A percentile compares a stretch with the other conserved stretches of the same genome.
Conservation (phyloP, 306 rosid species). For the Cucumis melo region DNA sequence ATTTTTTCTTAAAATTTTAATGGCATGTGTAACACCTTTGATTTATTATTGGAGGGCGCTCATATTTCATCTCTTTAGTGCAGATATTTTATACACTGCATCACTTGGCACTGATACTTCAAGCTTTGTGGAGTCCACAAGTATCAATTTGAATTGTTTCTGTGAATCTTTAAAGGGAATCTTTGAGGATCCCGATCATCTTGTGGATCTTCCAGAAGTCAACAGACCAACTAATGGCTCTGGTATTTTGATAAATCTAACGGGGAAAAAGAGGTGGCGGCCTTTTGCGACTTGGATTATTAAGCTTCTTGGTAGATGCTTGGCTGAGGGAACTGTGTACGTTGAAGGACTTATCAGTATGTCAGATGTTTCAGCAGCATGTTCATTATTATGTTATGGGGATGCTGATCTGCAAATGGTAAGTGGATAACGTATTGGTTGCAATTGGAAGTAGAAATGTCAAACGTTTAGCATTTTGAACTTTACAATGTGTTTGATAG, state of each 20-base stretch:
- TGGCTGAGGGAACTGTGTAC: constrained; percentile 75
- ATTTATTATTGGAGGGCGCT: neutral
- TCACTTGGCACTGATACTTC: constrained; percentile 24
- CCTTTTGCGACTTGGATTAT: constrained; percentile 78
- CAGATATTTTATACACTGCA: constrained; percentile 58
- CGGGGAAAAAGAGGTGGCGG: constrained; percentile 50
- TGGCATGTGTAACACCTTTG: neutral
- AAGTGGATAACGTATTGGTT: constrained; percentile 15
- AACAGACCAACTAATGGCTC: constrained; percentile 42
- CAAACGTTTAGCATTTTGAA: neutral
- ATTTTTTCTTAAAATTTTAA: neutral
- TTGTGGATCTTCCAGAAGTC: constrained; percentile 47
- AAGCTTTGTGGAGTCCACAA: constrained; percentile 20
- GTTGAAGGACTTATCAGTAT: constrained; percentile 64
- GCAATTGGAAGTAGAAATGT: neutral
- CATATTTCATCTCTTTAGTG: neutral
- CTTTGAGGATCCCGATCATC: constrained; percentile 29
- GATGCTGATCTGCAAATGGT: constrained; percentile 83
- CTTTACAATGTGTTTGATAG: constrained; percentile 8
- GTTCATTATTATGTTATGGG: constrained; percentile 74
- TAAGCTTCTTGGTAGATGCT: constrained; percentile 55
- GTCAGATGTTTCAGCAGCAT: constrained; percentile 52
- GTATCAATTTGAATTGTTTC: constrained; percentile 49
- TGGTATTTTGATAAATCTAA: constrained; percentile 59
- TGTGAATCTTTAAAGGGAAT: constrained; percentile 34